Evolutionary conservation across 225 moss, liverwort and hornwort species (phyloP).

Genomic region (Marchantia polymorpha): DNA sequence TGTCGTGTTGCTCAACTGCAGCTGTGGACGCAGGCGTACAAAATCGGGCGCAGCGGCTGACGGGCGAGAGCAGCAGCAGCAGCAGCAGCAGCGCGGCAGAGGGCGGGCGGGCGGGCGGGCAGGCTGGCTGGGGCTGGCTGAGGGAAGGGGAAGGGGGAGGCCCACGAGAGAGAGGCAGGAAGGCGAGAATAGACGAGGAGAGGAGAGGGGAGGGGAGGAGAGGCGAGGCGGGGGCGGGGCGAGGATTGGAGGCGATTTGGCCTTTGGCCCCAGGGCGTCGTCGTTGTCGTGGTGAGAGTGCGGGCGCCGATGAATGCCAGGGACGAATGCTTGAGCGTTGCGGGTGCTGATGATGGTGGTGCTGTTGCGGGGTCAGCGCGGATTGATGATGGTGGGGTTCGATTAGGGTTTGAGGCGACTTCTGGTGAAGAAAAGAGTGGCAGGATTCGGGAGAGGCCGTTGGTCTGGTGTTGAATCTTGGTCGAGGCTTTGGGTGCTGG

Average conservation of each 20-base stretch:
- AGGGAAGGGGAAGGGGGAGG: background rate
- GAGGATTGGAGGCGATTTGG: too few species aligned
- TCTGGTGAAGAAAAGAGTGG: background rate
- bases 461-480: constrained; percentile 7
- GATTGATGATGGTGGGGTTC: background rate
- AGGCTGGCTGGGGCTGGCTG: too few species aligned
- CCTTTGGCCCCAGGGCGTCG: too few species aligned
- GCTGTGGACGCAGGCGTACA: background rate
- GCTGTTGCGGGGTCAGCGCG: too few species aligned
- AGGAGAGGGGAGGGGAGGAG: background rate
- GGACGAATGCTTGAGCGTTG: background rate
- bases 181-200: background rate
- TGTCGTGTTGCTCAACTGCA: constrained; percentile 13
- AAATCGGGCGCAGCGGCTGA: too few species aligned
- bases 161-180: background rate
- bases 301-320: background rate
- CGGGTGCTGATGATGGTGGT: too few species aligned
- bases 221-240: background rate
- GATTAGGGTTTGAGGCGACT: constrained; percentile 16
- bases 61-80: too few species aligned
- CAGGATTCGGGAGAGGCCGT: background rate
- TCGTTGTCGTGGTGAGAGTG: background rate
- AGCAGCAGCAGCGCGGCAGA: too few species aligned
- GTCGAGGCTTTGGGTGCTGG: background rate
- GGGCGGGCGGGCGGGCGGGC: too few species aligned